These are phyloP conservation scores for Kodamaea alishanica DNA, from an alignment of 1,139 yeast genomes.

Conservation along the genomic window DNA sequence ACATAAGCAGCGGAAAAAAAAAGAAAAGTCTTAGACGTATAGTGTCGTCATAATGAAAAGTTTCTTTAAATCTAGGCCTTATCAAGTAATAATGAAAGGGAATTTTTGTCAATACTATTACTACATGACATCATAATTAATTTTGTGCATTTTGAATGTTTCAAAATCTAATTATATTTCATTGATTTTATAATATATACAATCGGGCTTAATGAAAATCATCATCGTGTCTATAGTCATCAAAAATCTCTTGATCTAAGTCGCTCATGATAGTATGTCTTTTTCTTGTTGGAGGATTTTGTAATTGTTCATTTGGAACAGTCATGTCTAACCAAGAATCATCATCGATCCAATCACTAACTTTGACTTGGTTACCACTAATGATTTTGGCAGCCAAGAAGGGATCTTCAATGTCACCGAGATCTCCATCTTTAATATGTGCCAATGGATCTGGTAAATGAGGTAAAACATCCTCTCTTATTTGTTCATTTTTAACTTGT, in stretches of 20 bases:
- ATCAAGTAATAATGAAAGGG: no score
- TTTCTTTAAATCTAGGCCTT: no score
- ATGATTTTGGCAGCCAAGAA: conserved; percentile 41
- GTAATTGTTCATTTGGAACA: conserved; percentile 11
- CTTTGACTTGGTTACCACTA: conserved; percentile 41
- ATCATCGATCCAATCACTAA: conserved; percentile 35
- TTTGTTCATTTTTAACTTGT: no score
- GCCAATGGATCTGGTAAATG: conserved; percentile 47
- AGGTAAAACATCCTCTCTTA: conserved; percentile 15
- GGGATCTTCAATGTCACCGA: conserved; percentile 27
- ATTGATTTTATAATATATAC: no score
- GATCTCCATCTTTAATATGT: conserved; percentile 40
- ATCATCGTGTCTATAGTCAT: conserved; percentile 42
- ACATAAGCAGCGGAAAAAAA: no score
- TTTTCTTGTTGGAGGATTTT: conserved; percentile 14
- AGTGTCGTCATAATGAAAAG: no score
- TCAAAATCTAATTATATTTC: no score
- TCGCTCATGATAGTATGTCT: conserved; percentile 22
- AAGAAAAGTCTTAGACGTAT: no score
- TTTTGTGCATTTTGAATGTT: no score
- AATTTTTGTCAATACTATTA: no score
- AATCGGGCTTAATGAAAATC: conserved; percentile 18
- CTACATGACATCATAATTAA: no score
- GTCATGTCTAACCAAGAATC: conserved; percentile 28
- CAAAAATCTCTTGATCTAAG: conserved; percentile 38